Percentiles rank a stretch among this genome's conserved stretches.
Conservation (phyloP, 352 stramenopile genomes). For the Phytophthora ramorum region DNA sequence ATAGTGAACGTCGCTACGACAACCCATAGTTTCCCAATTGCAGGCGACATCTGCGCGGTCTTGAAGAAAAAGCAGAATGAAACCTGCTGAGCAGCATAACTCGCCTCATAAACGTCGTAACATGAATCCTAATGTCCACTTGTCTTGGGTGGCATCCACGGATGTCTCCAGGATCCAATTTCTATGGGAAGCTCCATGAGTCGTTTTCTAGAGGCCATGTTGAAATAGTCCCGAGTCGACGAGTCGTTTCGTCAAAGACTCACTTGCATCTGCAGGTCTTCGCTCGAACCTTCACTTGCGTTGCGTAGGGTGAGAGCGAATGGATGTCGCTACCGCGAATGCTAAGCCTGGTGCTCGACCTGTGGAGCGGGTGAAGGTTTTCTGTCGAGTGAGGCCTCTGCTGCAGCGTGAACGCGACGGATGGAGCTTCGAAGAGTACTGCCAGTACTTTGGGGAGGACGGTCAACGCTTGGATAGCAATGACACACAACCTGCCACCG, state of each 20-base stretch:
- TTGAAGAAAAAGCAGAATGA: not conserved
- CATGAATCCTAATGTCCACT: not conserved
- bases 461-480: conserved; percentile 24
- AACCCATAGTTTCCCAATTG: not conserved
- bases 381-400: conserved; percentile 67
- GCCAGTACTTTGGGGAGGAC: conserved; percentile 41
- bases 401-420: conserved; percentile 66
- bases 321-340: conserved; percentile 18
- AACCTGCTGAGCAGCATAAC: no score
- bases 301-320: conserved; percentile 3
- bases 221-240: conserved; percentile 18
- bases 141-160: not conserved
- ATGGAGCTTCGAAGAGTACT: conserved; percentile 69
- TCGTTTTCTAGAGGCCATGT: conserved; percentile 11
- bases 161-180: not conserved
- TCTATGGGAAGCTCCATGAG: not conserved
- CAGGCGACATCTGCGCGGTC: not conserved
- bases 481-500: conserved; percentile 22
- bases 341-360: conserved; percentile 21
- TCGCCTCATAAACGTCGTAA: no score
- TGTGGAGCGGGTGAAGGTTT: conserved; percentile 74
- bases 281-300: not conserved
- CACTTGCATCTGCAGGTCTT: not conserved
- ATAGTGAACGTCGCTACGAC: not conserved
- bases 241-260: conserved; percentile 23